Evolutionary conservation across 208 protist species (phyloP), one percentile per base, ranked within the genome.

Genomic region (Herpetomonas tarakana): DNA sequence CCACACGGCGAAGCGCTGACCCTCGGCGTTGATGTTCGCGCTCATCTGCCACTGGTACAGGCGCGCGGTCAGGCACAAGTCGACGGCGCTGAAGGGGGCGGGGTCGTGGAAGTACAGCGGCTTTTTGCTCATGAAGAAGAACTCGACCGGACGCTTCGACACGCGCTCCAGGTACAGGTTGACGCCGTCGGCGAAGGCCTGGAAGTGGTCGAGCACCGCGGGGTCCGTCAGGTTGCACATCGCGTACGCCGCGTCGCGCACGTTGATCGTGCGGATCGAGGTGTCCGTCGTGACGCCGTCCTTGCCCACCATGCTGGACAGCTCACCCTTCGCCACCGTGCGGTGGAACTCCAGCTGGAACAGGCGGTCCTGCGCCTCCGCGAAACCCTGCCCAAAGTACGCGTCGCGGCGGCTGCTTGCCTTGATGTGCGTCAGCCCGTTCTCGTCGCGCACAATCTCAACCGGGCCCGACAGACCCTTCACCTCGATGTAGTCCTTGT

Each of bases 341-440:
- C 81, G 81, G 55, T 81, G 68, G 50, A 83, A 84, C 58, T 85
- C 76, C 7, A 85, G 62, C 68, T 88, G 81, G 49, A 81, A 88
- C 31, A 88, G 75, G 50, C 81, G 63, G 50, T 85, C 77, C 65
- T 88, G 81, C 27, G 81, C 81, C 19, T 65, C 66, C 1, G 75
- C 76, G 25, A 83, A 84, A 50, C 81, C 77, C 59, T 88, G 81
- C 21, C 76, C 81, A 52, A 88, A 75, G 63, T 73, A 79, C 18
- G 81, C 81, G 50, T 88, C 81, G 19, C 72, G 70, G 25, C 74
- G 76, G 46, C 51, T 78, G 58, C 57, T 71, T 14, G 81, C 77
- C 53, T 67, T 72, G 41, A 85, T 72, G 68, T 80, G 70, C 52
- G 69, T 62, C 22, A 82, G 71, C 3, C 77, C 74, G 52, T 78